Percentiles rank a stretch among this genome's conserved stretches.
These are phyloP conservation scores for Taiozyma sp. DNA, from an alignment of 1,139 yeast species.

Conservation along the genomic window DNA sequence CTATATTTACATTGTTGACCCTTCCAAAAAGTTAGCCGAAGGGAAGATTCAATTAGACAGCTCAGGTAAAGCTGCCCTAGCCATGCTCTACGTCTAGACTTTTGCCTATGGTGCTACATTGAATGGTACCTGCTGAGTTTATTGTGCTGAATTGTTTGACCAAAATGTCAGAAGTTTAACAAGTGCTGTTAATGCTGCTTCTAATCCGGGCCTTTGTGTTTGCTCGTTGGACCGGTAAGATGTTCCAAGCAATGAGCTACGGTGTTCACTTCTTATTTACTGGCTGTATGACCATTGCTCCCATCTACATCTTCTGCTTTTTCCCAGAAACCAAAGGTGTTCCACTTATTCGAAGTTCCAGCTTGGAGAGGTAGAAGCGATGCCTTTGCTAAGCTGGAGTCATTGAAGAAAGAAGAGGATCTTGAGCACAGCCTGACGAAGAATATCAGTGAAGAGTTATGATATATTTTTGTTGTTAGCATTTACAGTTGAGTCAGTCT, in stretches of 20 bases:
- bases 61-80: conserved; percentile 47
- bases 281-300: conserved; percentile 28
- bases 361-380: conserved; percentile 16
- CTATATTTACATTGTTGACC: conserved; percentile 37
- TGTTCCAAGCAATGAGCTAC: conserved; percentile 37
- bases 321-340: conserved; percentile 45
- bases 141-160: conserved; percentile 41
- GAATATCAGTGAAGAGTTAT: background rate
- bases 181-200: conserved; percentile 41
- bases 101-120: conserved; percentile 39
- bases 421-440: background rate
- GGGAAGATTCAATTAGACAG: conserved; percentile 23
- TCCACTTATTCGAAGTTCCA: conserved; percentile 35
- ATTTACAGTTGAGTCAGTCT: background rate
- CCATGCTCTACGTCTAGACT: conserved; percentile 45
- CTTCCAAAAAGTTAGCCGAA: conserved; percentile 10
- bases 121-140: conserved; percentile 47
- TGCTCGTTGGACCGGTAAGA: conserved; percentile 42
- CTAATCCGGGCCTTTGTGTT: conserved; percentile 44
- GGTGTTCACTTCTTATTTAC: conserved; percentile 45
- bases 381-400: conserved; percentile 1
- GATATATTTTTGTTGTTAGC: background rate
- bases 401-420: background rate
- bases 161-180: conserved; percentile 38
- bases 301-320: conserved; percentile 30